These are phyloP conservation scores for Cercospora berteroae DNA, from an alignment of 2,329 filamentous ascomycete species.

Conservation along the genomic window DNA sequence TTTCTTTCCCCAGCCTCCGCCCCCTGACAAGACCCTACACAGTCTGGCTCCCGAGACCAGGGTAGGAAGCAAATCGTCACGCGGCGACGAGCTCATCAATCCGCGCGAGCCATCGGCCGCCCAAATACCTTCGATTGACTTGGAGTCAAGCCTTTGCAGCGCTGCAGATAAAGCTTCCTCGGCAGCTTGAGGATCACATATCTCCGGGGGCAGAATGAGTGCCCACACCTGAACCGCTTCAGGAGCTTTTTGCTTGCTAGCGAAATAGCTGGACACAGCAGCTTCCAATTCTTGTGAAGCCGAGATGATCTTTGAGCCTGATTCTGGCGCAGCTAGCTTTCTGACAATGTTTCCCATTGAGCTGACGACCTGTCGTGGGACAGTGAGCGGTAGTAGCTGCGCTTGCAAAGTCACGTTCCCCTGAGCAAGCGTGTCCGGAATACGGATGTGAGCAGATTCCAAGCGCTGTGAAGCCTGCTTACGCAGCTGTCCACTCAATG, in stretches of 20 bases:
- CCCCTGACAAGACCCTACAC: conserved; percentile 66
- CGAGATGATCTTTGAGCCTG: conserved; percentile 40
- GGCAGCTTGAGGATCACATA: conserved; percentile 5
- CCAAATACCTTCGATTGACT: conserved; percentile 7
- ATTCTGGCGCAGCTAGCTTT: conserved; percentile 41
- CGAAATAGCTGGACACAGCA: conserved; percentile 60
- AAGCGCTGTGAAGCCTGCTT: conserved; percentile 19
- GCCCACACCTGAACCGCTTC: conserved; percentile 68
- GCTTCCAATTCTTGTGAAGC: conserved; percentile 71
- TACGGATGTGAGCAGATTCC: conserved; percentile 25
- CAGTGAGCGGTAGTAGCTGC: conserved; percentile 54
- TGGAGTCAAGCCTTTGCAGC: not conserved
- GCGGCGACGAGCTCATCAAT: not conserved
- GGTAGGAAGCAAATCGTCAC: not conserved
- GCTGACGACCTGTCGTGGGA: conserved; percentile 61
- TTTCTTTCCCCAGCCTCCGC: conserved; percentile 81
- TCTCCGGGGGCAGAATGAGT: conserved; percentile 56
- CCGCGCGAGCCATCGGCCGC: not conserved
- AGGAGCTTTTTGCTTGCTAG: conserved; percentile 41
- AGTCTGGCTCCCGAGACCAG: conserved; percentile 39
- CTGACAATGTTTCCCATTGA: conserved; percentile 76
- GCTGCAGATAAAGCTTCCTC: not conserved
- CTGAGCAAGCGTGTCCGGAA: conserved; percentile 14
- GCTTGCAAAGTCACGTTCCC: conserved; percentile 6
- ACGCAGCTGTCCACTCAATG: conserved; percentile 11